phyloP scores from a whole-genome alignment of 1,139 yeast genomes.

The Pneumocystis sp. region DNA sequence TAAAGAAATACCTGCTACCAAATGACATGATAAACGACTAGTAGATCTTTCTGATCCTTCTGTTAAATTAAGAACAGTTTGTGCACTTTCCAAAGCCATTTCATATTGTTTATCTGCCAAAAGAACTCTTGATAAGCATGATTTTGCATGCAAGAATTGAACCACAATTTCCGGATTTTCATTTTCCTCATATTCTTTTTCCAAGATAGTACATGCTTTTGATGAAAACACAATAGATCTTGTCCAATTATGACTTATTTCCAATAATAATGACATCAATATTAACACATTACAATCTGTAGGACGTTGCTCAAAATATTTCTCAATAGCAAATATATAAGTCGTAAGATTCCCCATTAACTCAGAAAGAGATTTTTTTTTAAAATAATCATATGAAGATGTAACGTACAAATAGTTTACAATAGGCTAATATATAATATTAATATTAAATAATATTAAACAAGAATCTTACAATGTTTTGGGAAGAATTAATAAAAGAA shows the following conservation, averaged over 20 bases:
- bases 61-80: slow-evolving; percentile 35
- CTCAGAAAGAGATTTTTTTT: background rate
- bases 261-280: slow-evolving; percentile 34
- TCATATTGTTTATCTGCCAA: slow-evolving; percentile 46
- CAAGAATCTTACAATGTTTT: background rate
- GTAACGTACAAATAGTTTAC: background rate
- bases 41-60: slow-evolving; percentile 10
- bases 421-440: background rate
- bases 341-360: background rate
- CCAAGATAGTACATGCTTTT: slow-evolving; percentile 37
- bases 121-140: slow-evolving; percentile 55
- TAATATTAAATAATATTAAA: background rate
- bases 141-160: slow-evolving; percentile 43
- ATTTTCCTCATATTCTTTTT: slow-evolving; percentile 40
- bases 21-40: slow-evolving; percentile 22
- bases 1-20: slow-evolving; percentile 28
- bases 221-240: slow-evolving; percentile 37
- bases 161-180: slow-evolving; percentile 37
- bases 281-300: slow-evolving; percentile 41
- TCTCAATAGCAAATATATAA: slow-evolving; percentile 56
- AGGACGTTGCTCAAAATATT: slow-evolving; percentile 55
- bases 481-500: slow-evolving; percentile 25
- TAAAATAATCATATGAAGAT: background rate
- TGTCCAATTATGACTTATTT: slow-evolving; percentile 51
- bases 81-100: slow-evolving; percentile 1